Percentiles rank a stretch among this genome's conserved stretches.
phyloP scores from a whole-genome alignment of 495 filamentous ascomycete genomes.

The Poronia punctata region DNA sequence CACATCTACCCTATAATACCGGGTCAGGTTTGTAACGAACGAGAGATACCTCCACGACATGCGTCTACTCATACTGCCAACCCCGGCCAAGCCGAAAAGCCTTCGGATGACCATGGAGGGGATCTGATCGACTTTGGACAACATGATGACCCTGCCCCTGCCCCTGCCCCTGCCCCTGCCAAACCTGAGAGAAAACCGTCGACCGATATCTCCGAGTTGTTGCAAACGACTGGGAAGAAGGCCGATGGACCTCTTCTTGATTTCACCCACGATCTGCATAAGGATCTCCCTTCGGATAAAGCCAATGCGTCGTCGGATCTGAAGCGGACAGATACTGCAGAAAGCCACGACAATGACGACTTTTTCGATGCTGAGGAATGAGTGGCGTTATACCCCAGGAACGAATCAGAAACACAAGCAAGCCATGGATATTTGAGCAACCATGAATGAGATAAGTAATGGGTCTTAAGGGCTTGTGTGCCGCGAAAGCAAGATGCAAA shows the following conservation, averaged over 20 bases:
- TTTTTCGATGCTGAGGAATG: slow-evolving; percentile 23
- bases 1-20: slow-evolving; percentile 77
- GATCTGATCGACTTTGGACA: slow-evolving; percentile 45
- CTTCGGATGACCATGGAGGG: slow-evolving; percentile 8
- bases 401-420: no score
- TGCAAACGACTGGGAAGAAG: slow-evolving; percentile 33
- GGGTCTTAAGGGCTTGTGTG: no score
- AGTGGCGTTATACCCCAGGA: background rate
- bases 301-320: slow-evolving; percentile 11
- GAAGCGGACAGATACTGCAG: slow-evolving; percentile 15
- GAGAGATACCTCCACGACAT: slow-evolving; percentile 31
- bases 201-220: slow-evolving; percentile 33
- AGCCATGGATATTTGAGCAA: background rate
- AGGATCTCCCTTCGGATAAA: slow-evolving; percentile 31
- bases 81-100: slow-evolving; percentile 2
- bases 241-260: slow-evolving; percentile 37
- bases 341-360: slow-evolving; percentile 14
- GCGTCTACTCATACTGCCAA: slow-evolving; percentile 15
- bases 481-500: no score
- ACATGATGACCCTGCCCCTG: slow-evolving; percentile 15
- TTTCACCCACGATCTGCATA: slow-evolving; percentile 45
- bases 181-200: slow-evolving; percentile 24
- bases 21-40: slow-evolving; percentile 49
- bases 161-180: slow-evolving; percentile 5
- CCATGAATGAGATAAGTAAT: no score